Evolutionary conservation across 257 asterid genomes (phyloP).

Genomic region (Solanum arcanum): DNA sequence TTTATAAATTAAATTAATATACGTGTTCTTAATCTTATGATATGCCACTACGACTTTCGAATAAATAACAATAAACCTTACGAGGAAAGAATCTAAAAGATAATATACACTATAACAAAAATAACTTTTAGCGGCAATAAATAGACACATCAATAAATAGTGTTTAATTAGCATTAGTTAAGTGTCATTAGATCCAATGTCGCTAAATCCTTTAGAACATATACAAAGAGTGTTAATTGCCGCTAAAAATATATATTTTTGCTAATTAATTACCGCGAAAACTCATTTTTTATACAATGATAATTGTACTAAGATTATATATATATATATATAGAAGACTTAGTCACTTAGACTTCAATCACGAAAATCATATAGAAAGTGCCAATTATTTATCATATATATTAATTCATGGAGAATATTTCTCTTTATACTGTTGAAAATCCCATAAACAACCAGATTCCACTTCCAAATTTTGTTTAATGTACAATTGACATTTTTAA

Average conservation of each 20-base stretch:
- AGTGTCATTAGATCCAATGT: too few species aligned
- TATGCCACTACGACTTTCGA: not conserved
- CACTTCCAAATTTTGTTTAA: not conserved
- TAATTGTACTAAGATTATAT: not conserved
- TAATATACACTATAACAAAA: not conserved
- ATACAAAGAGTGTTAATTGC: too few species aligned
- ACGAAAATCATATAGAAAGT: not conserved
- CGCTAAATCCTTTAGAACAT: too few species aligned
- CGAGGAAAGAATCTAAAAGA: not conserved
- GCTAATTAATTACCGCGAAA: too few species aligned
- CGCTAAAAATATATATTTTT: too few species aligned
- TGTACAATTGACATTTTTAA: not conserved
- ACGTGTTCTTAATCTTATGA: fast-evolving
- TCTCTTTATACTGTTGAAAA: not conserved
- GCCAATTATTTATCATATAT: not conserved
- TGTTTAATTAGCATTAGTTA: too few species aligned
- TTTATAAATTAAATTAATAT: not conserved
- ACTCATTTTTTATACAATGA: too few species aligned
- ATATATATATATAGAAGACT: too few species aligned
- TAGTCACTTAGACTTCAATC: not conserved
- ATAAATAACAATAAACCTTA: not conserved
- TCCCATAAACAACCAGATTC: not conserved
- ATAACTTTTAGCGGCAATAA: too few species aligned
- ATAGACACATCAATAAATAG: too few species aligned
- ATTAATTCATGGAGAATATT: not conserved